Evolutionary conservation across 2,329 filamentous ascomycete genomes (phyloP).

Genomic region (Mycosphaerella sp.): DNA sequence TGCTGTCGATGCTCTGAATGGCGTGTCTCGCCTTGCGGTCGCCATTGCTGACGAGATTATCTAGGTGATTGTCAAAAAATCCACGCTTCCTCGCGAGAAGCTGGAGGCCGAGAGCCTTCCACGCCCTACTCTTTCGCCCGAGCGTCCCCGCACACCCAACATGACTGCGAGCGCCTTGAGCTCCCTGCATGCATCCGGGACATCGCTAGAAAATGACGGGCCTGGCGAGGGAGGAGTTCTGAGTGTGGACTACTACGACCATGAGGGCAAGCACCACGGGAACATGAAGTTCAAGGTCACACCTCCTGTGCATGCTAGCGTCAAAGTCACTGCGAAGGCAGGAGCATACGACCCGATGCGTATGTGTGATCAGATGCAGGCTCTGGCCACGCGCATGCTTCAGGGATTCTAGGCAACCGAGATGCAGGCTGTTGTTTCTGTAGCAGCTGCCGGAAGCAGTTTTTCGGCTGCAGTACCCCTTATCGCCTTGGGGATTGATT

Average conservation of each 20-base stretch:
- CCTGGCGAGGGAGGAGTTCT: neutral
- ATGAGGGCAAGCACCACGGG: conserved; percentile 1
- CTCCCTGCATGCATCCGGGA: neutral
- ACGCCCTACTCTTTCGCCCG: neutral
- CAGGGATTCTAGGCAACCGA: neutral
- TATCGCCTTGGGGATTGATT: too few species aligned
- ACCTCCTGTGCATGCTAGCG: conserved; percentile 1
- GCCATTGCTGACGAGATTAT: neutral
- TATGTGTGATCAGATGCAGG: conserved; percentile 7
- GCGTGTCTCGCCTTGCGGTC: neutral
- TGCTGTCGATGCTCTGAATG: neutral
- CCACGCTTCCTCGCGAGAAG: neutral
- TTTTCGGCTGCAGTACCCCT: too few species aligned
- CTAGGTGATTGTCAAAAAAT: neutral
- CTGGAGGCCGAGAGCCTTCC: neutral
- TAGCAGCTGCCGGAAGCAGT: too few species aligned
- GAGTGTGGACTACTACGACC: conserved; percentile 7
- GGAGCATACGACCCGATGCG: conserved; percentile 1
- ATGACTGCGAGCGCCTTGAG: neutral
- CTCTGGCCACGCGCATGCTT: conserved; percentile 5
- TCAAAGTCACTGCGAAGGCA: conserved; percentile 6
- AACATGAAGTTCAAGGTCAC: neutral
- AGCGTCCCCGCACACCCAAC: neutral
- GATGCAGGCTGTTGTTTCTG: too few species aligned
- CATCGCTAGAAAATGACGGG: neutral